phyloP scores from a whole-genome alignment of 305 asterid genomes.

The Fraxinus velutina region DNA sequence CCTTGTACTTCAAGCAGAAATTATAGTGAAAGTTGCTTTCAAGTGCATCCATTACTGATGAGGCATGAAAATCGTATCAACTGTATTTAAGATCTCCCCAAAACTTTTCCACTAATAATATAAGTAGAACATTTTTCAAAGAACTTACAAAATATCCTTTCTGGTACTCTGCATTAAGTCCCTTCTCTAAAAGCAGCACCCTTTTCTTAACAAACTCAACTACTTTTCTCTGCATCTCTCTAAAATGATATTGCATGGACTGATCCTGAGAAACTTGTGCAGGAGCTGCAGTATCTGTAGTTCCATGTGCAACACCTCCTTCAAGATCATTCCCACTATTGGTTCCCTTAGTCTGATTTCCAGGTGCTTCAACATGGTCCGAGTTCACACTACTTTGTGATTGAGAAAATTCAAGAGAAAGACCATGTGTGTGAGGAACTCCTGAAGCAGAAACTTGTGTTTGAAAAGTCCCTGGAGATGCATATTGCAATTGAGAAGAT shows the following conservation, averaged over 20 bases:
- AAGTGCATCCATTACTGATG: neutral
- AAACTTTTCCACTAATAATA: neutral
- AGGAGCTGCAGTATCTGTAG: slow-evolving; percentile 50
- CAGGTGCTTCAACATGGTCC: slow-evolving; percentile 45
- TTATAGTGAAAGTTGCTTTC: neutral
- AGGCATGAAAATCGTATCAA: neutral
- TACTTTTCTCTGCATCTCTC: slow-evolving; percentile 91
- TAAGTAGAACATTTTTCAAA: slow-evolving; percentile 2
- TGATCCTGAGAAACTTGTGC: slow-evolving; percentile 66
- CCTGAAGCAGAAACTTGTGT: slow-evolving; percentile 48
- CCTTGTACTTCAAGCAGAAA: neutral
- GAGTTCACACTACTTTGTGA: slow-evolving; percentile 42
- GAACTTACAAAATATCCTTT: slow-evolving; percentile 63
- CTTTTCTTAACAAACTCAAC: slow-evolving; percentile 89
- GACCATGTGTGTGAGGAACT: slow-evolving; percentile 43
- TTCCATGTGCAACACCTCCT: slow-evolving; percentile 49
- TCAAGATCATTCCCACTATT: slow-evolving; percentile 41
- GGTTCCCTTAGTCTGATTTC: slow-evolving; percentile 45
- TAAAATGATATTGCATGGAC: slow-evolving; percentile 49
- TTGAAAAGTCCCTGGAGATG: slow-evolving; percentile 42
- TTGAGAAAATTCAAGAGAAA: slow-evolving; percentile 36
- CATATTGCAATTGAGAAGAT: slow-evolving; percentile 34
- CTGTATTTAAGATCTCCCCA: neutral
- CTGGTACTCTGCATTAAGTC: slow-evolving; percentile 69
- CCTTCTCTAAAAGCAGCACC: slow-evolving; percentile 88